These are phyloP conservation scores for Passiflora organensis DNA, from an alignment of 345 rosid species.

Conservation along the genomic window DNA sequence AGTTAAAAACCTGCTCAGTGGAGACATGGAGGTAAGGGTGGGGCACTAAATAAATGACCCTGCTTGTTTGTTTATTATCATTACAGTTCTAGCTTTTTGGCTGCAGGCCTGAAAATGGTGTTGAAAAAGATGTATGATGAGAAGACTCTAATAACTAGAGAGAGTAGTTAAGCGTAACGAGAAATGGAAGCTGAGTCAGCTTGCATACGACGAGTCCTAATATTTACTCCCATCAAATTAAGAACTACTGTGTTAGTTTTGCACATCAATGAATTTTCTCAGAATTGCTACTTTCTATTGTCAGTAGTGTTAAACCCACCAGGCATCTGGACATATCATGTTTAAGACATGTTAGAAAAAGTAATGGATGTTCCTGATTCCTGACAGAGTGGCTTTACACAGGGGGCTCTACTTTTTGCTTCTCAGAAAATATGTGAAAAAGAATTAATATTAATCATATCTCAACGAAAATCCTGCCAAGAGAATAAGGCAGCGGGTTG, in stretches of 20 bases:
- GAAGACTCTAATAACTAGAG: slow-evolving; percentile 3
- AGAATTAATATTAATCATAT: background rate
- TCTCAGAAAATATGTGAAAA: slow-evolving; percentile 1
- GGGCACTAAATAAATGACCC: slow-evolving; percentile 10
- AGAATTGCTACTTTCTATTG: background rate
- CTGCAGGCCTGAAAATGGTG: slow-evolving; percentile 32
- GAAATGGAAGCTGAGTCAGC: slow-evolving; percentile 21
- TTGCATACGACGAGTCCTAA: too few species aligned
- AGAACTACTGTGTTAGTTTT: background rate
- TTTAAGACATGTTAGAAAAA: background rate
- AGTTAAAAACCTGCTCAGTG: slow-evolving; percentile 14
- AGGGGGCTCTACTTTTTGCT: slow-evolving; percentile 4
- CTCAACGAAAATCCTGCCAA: slow-evolving; percentile 1
- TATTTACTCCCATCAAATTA: too few species aligned
- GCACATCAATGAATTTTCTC: background rate
- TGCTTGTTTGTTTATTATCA: slow-evolving; percentile 19
- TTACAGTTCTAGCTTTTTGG: slow-evolving; percentile 17
- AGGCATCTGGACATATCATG: background rate
- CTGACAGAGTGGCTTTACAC: slow-evolving; percentile 15
- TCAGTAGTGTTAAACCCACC: background rate
- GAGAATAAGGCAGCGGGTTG: background rate
- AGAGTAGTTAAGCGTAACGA: too few species aligned
- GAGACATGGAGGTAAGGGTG: slow-evolving; percentile 21
- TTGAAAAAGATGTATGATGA: slow-evolving; percentile 23
- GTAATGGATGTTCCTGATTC: slow-evolving; percentile 5